Conservation (phyloP, 148 eudicot genomes). For the Rhododendron ferrugineum region DNA sequence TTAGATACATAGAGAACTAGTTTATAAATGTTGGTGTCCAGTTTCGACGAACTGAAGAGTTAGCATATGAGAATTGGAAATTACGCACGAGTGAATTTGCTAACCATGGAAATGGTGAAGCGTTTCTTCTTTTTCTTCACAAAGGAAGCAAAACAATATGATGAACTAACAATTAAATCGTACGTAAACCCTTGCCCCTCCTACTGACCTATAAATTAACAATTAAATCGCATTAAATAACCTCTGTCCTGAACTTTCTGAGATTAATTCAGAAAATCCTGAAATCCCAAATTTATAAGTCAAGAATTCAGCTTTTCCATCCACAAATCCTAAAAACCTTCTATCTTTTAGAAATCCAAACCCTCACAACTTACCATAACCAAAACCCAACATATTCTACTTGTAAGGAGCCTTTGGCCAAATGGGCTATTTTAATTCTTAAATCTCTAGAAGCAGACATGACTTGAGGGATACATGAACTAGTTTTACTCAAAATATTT, state of each 20-base stretch:
- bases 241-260: background rate
- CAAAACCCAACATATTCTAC: background rate
- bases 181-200: background rate
- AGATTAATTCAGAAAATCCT: background rate
- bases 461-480: background rate
- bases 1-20: background rate
- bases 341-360: background rate
- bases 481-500: background rate
- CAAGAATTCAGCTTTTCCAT: background rate
- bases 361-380: background rate
- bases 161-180: too few relatives aligned
- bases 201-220: background rate
- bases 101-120: background rate
- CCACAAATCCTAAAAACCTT: background rate
- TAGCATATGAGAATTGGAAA: background rate
- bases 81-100: background rate
- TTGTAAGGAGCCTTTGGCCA: background rate
- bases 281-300: background rate
- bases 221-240: background rate
- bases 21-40: background rate
- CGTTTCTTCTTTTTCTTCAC: background rate
- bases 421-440: background rate
- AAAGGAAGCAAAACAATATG: background rate
- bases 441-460: background rate
- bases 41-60: background rate